phyloP scores from a whole-genome alignment of 306 rosid genomes.

The Ceratonia siliqua region DNA sequence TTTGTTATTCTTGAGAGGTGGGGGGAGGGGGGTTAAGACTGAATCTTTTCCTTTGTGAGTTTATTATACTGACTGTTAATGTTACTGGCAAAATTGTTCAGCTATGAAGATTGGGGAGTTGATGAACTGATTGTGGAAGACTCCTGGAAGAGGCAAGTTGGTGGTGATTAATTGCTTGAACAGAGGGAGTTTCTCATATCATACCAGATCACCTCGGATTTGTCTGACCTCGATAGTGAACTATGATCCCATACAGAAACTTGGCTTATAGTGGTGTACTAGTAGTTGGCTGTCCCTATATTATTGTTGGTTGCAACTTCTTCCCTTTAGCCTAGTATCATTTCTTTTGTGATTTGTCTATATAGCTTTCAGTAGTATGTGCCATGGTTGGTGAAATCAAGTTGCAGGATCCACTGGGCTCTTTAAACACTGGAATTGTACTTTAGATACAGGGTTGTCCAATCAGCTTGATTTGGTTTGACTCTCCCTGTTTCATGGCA shows the following conservation, averaged over 20 bases:
- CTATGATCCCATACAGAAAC: neutral
- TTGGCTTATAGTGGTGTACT: neutral
- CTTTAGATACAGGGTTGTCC: no score
- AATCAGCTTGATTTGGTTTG: no score
- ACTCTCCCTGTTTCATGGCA: no score
- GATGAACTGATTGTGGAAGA: constrained; percentile 95
- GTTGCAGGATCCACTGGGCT: neutral
- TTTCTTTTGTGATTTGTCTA: neutral
- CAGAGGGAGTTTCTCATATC: neutral
- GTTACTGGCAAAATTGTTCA: constrained; percentile 35
- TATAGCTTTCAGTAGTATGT: constrained; percentile 2
- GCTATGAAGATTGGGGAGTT: constrained; percentile 98
- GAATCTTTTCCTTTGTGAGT: neutral
- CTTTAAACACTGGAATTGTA: neutral
- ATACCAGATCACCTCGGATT: neutral
- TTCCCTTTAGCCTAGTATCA: neutral
- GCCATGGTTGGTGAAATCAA: neutral
- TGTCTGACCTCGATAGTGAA: constrained; percentile 15
- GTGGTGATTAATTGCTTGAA: constrained; percentile 62
- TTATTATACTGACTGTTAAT: constrained; percentile 17
- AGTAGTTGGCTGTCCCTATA: neutral
- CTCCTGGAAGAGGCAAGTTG: constrained; percentile 99
- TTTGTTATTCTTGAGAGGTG: neutral
- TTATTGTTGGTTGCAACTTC: neutral
- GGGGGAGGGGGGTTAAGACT: neutral